A percentile compares a stretch with the other conserved stretches of the same genome.
These are phyloP conservation scores for Hypoxylon crocopeplum DNA, from an alignment of 495 filamentous ascomycete genomes.

Conservation along the genomic window DNA sequence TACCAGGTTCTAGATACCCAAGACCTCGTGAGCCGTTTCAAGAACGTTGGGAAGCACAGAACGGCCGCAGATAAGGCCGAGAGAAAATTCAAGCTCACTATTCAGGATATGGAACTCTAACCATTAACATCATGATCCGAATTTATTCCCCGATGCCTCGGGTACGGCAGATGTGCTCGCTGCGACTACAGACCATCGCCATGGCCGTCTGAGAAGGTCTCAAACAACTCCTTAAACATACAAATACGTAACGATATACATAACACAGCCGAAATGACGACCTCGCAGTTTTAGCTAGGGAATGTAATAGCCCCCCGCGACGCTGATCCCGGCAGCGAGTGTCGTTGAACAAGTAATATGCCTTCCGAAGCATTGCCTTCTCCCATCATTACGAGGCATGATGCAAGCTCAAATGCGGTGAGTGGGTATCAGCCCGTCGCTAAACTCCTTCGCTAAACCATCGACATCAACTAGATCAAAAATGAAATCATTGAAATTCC, in stretches of 20 bases:
- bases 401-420: constrained; percentile 40
- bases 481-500: constrained; percentile 24
- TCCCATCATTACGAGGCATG: constrained; percentile 31
- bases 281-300: constrained; percentile 19
- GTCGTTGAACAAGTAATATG: constrained; percentile 37
- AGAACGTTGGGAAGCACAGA: constrained; percentile 37
- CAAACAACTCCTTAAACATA: constrained; percentile 10
- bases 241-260: constrained; percentile 18
- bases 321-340: constrained; percentile 37
- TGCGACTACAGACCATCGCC: constrained; percentile 13
- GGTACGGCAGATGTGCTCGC: constrained; percentile 1
- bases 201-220: constrained; percentile 13
- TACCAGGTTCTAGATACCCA: constrained; percentile 32
- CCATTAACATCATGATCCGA: neutral
- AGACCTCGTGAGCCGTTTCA: constrained; percentile 40
- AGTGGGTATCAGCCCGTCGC: constrained; percentile 41
- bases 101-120: constrained; percentile 36
- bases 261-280: constrained; percentile 23
- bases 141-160: neutral
- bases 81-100: constrained; percentile 28
- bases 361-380: constrained; percentile 20
- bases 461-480: constrained; percentile 50
- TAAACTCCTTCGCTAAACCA: constrained; percentile 40
- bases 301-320: constrained; percentile 23
- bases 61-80: constrained; percentile 34